These are phyloP conservation scores for Russula sp. DNA, from an alignment of 768 basidiomycete species.

Conservation along the genomic window DNA sequence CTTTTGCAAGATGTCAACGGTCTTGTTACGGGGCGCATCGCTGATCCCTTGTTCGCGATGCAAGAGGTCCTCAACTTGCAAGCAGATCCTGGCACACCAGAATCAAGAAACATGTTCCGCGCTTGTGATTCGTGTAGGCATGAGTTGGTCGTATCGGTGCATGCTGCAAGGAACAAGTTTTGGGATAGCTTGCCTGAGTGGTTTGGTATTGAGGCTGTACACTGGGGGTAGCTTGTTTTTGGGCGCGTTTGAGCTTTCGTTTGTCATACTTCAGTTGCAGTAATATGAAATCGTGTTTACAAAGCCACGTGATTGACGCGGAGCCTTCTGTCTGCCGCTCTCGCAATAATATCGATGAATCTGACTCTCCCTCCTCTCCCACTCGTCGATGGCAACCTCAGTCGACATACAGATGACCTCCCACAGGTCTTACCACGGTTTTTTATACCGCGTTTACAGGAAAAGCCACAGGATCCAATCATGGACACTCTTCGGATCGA, in stretches of 20 bases:
- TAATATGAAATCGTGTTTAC: not conserved
- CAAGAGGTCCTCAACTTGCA: slow-evolving; percentile 27
- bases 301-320: slow-evolving; percentile 6
- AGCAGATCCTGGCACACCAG: slow-evolving; percentile 14
- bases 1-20: slow-evolving; percentile 30
- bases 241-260: not conserved
- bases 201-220: slow-evolving; percentile 27
- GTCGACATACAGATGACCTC: slow-evolving; percentile 19
- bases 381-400: not conserved
- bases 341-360: slow-evolving; percentile 4
- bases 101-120: slow-evolving; percentile 21
- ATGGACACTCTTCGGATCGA: slow-evolving; percentile 50
- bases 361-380: slow-evolving; percentile 11
- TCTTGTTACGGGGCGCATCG: slow-evolving; percentile 23
- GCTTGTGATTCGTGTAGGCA: slow-evolving; percentile 28
- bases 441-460: slow-evolving; percentile 60
- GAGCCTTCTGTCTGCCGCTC: not conserved
- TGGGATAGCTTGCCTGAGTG: slow-evolving; percentile 30
- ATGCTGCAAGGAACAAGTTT: slow-evolving; percentile 25
- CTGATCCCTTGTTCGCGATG: slow-evolving; percentile 31
- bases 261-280: not conserved
- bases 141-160: slow-evolving; percentile 23
- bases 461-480: slow-evolving; percentile 78
- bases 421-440: slow-evolving; percentile 40
- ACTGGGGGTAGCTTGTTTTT: slow-evolving; percentile 20